Percentiles rank a stretch among this genome's conserved stretches.
Evolutionary conservation across 495 filamentous ascomycete species (phyloP).

Genomic region (Annulohypoxylon moriforme): DNA sequence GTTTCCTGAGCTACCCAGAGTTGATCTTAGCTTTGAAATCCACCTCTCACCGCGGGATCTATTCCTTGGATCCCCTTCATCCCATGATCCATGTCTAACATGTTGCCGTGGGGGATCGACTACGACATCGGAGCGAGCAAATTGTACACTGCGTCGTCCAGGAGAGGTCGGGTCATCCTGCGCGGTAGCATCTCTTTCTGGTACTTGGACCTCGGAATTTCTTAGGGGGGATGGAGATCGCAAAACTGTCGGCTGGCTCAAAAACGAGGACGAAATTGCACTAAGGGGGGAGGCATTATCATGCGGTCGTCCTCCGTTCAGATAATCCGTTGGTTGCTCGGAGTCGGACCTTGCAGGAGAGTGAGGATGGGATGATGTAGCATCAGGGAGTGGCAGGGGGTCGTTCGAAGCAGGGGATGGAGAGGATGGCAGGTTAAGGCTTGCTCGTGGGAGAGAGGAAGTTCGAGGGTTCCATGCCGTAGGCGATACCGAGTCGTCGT

Average conservation of each 20-base stretch:
- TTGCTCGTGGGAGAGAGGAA: slow-evolving; percentile 26
- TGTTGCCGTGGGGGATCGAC: slow-evolving; percentile 58
- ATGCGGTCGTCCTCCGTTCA: slow-evolving; percentile 57
- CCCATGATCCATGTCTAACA: slow-evolving; percentile 67
- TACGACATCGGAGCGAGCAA: slow-evolving; percentile 62
- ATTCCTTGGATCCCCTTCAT: slow-evolving; percentile 64
- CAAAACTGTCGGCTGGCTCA: slow-evolving; percentile 20
- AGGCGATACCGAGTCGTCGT: slow-evolving; percentile 49
- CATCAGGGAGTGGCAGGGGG: slow-evolving; percentile 25
- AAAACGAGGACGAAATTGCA: slow-evolving; percentile 14
- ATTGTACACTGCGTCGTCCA: slow-evolving; percentile 72
- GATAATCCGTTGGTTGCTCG: slow-evolving; percentile 54
- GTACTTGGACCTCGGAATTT: slow-evolving; percentile 7
- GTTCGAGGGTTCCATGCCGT: slow-evolving; percentile 43
- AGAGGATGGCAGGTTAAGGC: slow-evolving; percentile 30
- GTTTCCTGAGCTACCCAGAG: slow-evolving; percentile 58
- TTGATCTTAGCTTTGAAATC: slow-evolving; percentile 73
- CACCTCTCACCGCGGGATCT: slow-evolving; percentile 71
- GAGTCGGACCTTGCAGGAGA: slow-evolving; percentile 32
- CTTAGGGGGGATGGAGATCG: slow-evolving; percentile 39
- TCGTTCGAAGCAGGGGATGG: slow-evolving; percentile 13
- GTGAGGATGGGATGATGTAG: slow-evolving; percentile 29
- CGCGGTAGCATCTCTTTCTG: slow-evolving; percentile 32
- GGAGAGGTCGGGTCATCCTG: slow-evolving; percentile 47
- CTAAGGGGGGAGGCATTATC: slow-evolving; percentile 45